These are phyloP conservation scores for Otatea glauca DNA, from an alignment of 176 grass and related monocot genomes.

Conservation along the genomic window DNA sequence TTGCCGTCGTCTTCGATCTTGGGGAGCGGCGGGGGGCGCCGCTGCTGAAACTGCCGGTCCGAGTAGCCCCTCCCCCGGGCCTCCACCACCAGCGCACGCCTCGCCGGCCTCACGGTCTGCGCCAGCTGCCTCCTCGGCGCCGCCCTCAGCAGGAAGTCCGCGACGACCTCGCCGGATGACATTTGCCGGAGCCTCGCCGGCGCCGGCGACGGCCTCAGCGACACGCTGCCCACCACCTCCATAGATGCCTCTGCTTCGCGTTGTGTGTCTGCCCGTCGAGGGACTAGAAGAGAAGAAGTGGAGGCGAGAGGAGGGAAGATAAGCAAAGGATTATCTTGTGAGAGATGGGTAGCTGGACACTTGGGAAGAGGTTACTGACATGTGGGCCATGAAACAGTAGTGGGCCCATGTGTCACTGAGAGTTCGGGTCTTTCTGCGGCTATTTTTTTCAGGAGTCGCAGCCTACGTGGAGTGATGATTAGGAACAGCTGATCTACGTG, in stretches of 20 bases:
- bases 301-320: constrained; percentile 39
- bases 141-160: constrained; percentile 20
- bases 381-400: neutral
- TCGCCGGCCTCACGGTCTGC: constrained; percentile 30
- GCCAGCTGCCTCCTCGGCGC: constrained; percentile 43
- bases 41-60: constrained; percentile 59
- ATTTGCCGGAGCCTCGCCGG: constrained; percentile 25
- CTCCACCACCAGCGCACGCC: constrained; percentile 65
- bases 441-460: neutral
- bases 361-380: neutral
- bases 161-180: neutral
- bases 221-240: constrained; percentile 63
- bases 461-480: neutral
- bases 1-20: constrained; percentile 89
- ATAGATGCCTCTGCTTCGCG: constrained; percentile 40
- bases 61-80: constrained; percentile 67
- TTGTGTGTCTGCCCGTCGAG: constrained; percentile 8
- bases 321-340: constrained; percentile 34
- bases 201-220: constrained; percentile 44
- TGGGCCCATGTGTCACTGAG: neutral
- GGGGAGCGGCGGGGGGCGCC: constrained; percentile 58
- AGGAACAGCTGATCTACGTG: neutral
- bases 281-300: constrained; percentile 39
- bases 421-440: no score
- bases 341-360: neutral